A percentile compares a stretch with the other conserved stretches of the same genome.
Evolutionary conservation across 1,284 basidiomycete genomes (phyloP).

Genomic region (Microstroma glucosiphilum): DNA sequence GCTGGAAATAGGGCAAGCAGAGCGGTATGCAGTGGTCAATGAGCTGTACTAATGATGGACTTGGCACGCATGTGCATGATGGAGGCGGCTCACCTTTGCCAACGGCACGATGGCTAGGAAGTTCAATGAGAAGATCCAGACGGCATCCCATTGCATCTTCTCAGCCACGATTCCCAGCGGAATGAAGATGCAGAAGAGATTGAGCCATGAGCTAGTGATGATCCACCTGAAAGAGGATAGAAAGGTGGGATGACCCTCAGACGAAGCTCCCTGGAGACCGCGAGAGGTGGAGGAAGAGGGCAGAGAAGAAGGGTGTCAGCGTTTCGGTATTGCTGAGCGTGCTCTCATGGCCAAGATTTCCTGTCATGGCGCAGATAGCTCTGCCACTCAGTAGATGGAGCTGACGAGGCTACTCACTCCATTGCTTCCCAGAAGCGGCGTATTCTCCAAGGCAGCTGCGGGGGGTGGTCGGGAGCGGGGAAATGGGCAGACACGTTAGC

Average conservation of each 20-base stretch:
- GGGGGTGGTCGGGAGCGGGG: too few species aligned
- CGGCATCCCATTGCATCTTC: constrained; percentile 37
- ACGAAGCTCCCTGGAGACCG: not conserved
- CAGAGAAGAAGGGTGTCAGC: not conserved
- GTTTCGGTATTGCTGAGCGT: not conserved
- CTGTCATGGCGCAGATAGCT: too few species aligned
- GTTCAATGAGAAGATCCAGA: constrained; percentile 45
- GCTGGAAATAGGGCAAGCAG: constrained; percentile 16
- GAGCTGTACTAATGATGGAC: too few species aligned
- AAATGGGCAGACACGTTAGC: too few species aligned
- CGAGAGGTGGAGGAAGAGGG: not conserved
- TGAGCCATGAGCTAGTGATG: constrained; percentile 38
- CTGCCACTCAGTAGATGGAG: too few species aligned
- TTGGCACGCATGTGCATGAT: too few species aligned
- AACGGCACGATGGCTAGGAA: constrained; percentile 49
- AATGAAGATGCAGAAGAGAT: constrained; percentile 45
- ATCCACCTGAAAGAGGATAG: constrained; percentile 40
- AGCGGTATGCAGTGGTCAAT: too few species aligned
- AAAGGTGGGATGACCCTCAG: constrained; percentile 18
- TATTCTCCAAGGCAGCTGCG: too few species aligned
- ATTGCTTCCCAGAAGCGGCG: too few species aligned
- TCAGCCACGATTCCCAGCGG: constrained; percentile 47
- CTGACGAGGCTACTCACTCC: too few species aligned
- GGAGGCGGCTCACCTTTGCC: constrained; percentile 28
- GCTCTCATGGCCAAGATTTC: too few species aligned